phyloP scores from a whole-genome alignment of 2,329 filamentous ascomycete species.

The Trichoderma atroviride region DNA sequence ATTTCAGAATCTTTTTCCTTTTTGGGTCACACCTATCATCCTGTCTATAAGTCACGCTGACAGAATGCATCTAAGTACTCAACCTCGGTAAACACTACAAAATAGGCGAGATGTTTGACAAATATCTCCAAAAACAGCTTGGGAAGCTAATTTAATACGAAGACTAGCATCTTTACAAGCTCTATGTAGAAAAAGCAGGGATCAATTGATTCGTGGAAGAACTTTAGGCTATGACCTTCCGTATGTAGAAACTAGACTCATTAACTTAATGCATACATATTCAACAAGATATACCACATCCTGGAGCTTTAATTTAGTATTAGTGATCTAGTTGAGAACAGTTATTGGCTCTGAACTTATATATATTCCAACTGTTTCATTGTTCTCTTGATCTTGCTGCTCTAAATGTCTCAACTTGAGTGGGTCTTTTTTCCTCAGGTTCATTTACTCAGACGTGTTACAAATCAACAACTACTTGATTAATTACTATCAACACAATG shows the following conservation, averaged over 20 bases:
- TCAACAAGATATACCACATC: not conserved
- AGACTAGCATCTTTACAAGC: not conserved
- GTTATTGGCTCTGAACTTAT: not conserved
- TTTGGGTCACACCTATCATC: not conserved
- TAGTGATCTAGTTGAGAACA: not conserved
- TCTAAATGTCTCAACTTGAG: not conserved
- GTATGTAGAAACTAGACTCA: not conserved
- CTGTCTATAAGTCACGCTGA: not conserved
- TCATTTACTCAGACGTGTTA: not conserved
- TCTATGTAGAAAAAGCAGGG: not conserved
- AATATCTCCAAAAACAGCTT: not conserved
- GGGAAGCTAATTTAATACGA: not conserved
- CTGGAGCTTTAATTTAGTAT: not conserved
- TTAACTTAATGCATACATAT: not conserved
- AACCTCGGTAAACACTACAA: not conserved
- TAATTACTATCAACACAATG: not conserved
- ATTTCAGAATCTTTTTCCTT: not conserved
- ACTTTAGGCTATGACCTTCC: not conserved
- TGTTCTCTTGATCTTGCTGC: not conserved
- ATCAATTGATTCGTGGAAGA: not conserved
- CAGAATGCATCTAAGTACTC: not conserved
- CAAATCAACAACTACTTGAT: not conserved
- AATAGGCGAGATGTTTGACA: not conserved
- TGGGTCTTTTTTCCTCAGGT: not conserved
- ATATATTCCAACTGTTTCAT: not conserved